Conservation (phyloP, 495 filamentous ascomycete genomes). For the Physcia stellaris region DNA sequence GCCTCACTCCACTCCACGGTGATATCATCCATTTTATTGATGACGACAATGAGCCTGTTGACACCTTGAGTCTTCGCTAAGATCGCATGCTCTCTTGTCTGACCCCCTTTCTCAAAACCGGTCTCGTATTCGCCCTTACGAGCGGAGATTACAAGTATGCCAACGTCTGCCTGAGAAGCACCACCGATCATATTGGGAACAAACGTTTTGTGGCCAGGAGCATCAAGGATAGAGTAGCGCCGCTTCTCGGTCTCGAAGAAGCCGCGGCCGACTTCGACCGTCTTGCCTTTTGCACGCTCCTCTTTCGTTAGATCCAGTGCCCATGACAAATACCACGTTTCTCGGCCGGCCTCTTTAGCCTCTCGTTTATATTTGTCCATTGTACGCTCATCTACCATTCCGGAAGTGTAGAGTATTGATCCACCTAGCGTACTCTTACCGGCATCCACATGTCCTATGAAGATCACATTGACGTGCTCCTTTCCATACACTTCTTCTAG, state of each 20-base stretch:
- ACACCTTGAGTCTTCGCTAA: constrained; percentile 97
- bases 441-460: constrained; percentile 96
- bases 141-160: constrained; percentile 89
- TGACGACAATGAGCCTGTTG: constrained; percentile 79
- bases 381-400: constrained; percentile 98
- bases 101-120: constrained; percentile 97
- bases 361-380: constrained; percentile 96
- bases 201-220: constrained; percentile 92
- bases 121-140: constrained; percentile 99
- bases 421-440: constrained; percentile 95
- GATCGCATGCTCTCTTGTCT: constrained; percentile 94
- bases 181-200: constrained; percentile 96
- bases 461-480: constrained; percentile 96
- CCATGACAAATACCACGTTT: constrained; percentile 99
- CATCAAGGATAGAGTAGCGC: constrained; percentile 87
- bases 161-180: constrained; percentile 90
- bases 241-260: constrained; percentile 91
- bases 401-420: constrained; percentile 78
- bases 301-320: constrained; percentile 93
- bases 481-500: constrained; percentile 96
- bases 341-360: constrained; percentile 88
- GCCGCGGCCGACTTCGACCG: constrained; percentile 89
- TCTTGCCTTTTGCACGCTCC: constrained; percentile 94
- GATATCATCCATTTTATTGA: constrained; percentile 98
- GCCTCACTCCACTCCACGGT: constrained; percentile 92